phyloP scores from a whole-genome alignment of 768 basidiomycete species.

The Tylopilus intermedius region DNA sequence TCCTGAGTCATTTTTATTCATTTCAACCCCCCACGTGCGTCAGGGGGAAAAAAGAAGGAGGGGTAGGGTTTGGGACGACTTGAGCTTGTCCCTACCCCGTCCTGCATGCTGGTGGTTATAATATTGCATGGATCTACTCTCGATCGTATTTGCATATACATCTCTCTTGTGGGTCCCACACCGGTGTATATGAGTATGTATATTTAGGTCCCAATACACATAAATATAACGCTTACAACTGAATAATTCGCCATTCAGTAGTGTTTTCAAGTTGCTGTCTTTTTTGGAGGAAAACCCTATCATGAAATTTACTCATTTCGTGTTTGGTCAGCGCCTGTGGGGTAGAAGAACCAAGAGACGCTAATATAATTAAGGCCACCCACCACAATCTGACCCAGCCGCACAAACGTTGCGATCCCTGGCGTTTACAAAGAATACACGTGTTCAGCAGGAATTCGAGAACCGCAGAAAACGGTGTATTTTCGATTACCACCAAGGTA shows the following conservation, averaged over 20 bases:
- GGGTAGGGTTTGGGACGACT: not conserved
- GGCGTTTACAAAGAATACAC: not conserved
- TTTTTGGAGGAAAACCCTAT: too few species aligned
- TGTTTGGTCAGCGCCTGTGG: too few species aligned
- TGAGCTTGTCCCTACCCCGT: not conserved
- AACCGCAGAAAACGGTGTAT: not conserved
- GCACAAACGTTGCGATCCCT: not conserved
- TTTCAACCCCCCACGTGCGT: slow-evolving; percentile 8
- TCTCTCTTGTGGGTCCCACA: not conserved
- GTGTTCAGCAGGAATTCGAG: slow-evolving; percentile 2
- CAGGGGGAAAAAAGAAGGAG: not conserved
- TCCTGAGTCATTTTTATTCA: slow-evolving; percentile 15
- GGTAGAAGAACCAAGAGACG: not conserved
- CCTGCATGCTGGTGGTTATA: slow-evolving; percentile 3
- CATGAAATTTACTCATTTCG: too few species aligned
- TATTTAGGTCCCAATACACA: slow-evolving; percentile 11
- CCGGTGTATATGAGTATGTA: slow-evolving; percentile 6
- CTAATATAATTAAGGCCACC: not conserved
- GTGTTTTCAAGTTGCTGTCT: not conserved
- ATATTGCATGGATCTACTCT: slow-evolving; percentile 2
- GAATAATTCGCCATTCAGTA: not conserved
- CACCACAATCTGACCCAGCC: not conserved
- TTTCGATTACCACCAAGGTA: not conserved
- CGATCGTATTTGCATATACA: slow-evolving; percentile 9
- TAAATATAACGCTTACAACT: slow-evolving; percentile 2